Evolutionary conservation across 1,284 basidiomycete species (phyloP), one percentile per base, ranked within the genome.

Genomic region (Pyrrhoderma lamaoense): DNA sequence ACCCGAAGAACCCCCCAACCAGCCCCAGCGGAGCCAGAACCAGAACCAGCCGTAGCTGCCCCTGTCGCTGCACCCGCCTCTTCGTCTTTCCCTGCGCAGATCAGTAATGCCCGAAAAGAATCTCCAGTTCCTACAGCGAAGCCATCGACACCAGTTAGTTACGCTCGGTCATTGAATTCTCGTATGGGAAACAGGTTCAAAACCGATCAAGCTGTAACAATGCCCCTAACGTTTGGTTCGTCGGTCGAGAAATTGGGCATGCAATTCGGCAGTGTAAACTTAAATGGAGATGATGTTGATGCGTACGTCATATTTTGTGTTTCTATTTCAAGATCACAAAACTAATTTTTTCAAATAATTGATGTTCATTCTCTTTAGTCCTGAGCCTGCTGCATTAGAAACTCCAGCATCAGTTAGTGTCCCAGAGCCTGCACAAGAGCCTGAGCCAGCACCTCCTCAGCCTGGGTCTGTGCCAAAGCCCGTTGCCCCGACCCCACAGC

Each of bases 181-280:
- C 50, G 50, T n/a, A 63, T 67, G n/a, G 69, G 75, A 13, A 73
- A 76, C 25, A 77, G 79, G 49, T 80, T 80, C 67, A 87, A 85
- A 70, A 76, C 75, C 1, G 85, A 87, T 54, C 82, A 86, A 55
- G 77, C 87, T 27, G 86, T 89, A 35, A 77, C 87, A 49, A 79
- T 89, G 75, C 87, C 86, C 1, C 69, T 67, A 3, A 67, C 65
- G 59, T 83, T 83, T 64, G 75, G 79, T 18, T 64, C 74, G 8
- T 73, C 73, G 22, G 59, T 84, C 23, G 84, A 88, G 64, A 87
- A 84, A 63, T 68, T 88, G 46, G 86, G 85, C 44, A 87, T 89
- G 86, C 86, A 89, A 60, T 89, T 89, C 60, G 86, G 86, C 37
- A 88, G 85, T 63, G 67, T 89, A 57, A 82, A 76, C 63, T 71